These are phyloP conservation scores for Geotrichum klebahnii DNA, from an alignment of 1,139 yeast genomes.

Conservation along the genomic window DNA sequence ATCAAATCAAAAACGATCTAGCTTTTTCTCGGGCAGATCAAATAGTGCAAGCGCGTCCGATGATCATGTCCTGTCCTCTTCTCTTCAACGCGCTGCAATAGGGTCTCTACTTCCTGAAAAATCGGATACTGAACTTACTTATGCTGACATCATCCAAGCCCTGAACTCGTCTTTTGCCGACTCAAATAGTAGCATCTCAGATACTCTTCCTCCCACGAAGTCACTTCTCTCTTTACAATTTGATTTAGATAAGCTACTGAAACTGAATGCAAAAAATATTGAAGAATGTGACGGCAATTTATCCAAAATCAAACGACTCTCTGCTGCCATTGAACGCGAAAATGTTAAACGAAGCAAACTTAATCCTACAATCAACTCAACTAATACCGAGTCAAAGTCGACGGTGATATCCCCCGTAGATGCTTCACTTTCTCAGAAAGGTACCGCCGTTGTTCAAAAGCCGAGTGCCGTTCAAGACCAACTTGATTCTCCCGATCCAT, in stretches of 20 bases:
- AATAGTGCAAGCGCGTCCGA: slow-evolving; percentile 14
- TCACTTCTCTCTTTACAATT: slow-evolving; percentile 16
- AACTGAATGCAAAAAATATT: slow-evolving; percentile 11
- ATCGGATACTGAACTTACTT: slow-evolving; percentile 18
- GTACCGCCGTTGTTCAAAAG: too few species aligned
- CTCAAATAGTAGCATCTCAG: slow-evolving; percentile 11
- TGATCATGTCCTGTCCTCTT: neutral
- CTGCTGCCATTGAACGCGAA: slow-evolving; percentile 19
- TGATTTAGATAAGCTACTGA: slow-evolving; percentile 17
- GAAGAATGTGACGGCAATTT: slow-evolving; percentile 19
- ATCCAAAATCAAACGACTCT: slow-evolving; percentile 16
- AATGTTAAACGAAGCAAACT: slow-evolving; percentile 15
- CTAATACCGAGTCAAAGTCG: neutral
- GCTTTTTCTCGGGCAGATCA: slow-evolving; percentile 9
- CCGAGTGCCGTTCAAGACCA: too few species aligned
- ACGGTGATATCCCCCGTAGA: slow-evolving; percentile 1
- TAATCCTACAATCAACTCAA: too few species aligned
- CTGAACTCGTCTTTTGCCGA: slow-evolving; percentile 10
- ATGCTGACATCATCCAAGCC: slow-evolving; percentile 17
- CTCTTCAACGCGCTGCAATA: neutral
- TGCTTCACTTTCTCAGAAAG: neutral
- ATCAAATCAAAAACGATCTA: slow-evolving; percentile 8
- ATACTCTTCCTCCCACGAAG: slow-evolving; percentile 18
- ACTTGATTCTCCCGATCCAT: too few species aligned
- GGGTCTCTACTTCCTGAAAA: slow-evolving; percentile 19